Evolutionary conservation across 352 stramenopile species (phyloP).

Genomic region (Globisporangium emineosum): DNA sequence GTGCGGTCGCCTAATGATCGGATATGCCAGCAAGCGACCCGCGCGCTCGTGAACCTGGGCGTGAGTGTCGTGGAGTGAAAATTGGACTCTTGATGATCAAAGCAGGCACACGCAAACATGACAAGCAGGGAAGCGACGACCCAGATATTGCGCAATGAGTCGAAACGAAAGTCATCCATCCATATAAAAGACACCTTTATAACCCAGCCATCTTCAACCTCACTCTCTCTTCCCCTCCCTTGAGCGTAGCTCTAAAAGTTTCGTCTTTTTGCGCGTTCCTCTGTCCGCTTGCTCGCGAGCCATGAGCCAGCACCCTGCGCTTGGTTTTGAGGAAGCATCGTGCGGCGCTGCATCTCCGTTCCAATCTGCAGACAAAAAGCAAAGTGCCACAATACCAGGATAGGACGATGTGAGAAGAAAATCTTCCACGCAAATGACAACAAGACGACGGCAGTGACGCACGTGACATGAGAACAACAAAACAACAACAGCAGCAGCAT

Average conservation of each 20-base stretch:
- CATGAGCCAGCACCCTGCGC: constrained; percentile 55
- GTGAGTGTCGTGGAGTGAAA: constrained; percentile 76
- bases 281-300: constrained; percentile 81
- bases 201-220: not conserved
- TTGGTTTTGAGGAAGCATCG: constrained; percentile 80
- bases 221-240: not conserved
- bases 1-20: constrained; percentile 79
- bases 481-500: not conserved
- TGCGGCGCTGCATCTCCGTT: constrained; percentile 84
- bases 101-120: not conserved
- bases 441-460: not conserved
- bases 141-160: not conserved
- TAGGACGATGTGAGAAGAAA: not conserved
- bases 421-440: constrained; percentile 4
- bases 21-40: constrained; percentile 88
- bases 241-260: constrained; percentile 35
- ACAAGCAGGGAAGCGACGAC: constrained; percentile 18
- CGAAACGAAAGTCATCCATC: not conserved
- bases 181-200: constrained; percentile 4
- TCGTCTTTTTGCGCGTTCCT: constrained; percentile 79
- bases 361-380: constrained; percentile 52
- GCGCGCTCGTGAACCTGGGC: constrained; percentile 86
- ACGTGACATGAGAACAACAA: constrained; percentile 3
- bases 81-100: not conserved
- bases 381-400: not conserved